These are phyloP conservation scores for Hansenula sp. DNA, from an alignment of 1,139 yeast species.

Conservation along the genomic window DNA sequence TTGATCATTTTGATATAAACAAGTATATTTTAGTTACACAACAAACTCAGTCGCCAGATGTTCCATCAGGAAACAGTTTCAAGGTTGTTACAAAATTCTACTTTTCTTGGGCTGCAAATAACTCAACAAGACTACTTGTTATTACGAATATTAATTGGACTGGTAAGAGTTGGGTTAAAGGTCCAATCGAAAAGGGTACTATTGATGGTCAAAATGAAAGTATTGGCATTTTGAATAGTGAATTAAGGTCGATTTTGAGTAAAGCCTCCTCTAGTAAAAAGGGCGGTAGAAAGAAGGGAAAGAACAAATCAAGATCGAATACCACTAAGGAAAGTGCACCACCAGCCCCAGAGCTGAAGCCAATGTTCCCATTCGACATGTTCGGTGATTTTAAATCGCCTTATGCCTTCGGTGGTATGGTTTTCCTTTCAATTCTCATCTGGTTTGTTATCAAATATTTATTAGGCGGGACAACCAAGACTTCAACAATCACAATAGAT, in stretches of 20 bases:
- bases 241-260: constrained; percentile 47
- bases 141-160: constrained; percentile 82
- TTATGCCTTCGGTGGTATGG: constrained; percentile 21
- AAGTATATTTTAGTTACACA: constrained; percentile 58
- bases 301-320: constrained; percentile 16
- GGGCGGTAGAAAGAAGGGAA: constrained; percentile 27
- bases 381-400: constrained; percentile 12
- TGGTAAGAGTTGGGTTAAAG: constrained; percentile 90
- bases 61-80: constrained; percentile 88
- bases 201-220: constrained; percentile 85
- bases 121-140: constrained; percentile 59
- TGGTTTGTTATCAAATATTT: background rate
- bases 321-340: constrained; percentile 16
- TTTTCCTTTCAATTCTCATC: constrained; percentile 3
- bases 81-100: constrained; percentile 64
- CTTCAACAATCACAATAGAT: constrained; percentile 15
- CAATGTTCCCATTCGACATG: constrained; percentile 7
- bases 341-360: constrained; percentile 14
- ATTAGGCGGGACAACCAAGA: constrained; percentile 3
- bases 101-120: constrained; percentile 74
- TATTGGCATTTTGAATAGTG: constrained; percentile 55
- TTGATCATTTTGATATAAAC: constrained; percentile 61
- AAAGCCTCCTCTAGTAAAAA: constrained; percentile 22
- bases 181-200: constrained; percentile 89
- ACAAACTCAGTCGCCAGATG: constrained; percentile 83